phyloP scores from a whole-genome alignment of 305 asterid species.

The Rubia peregrina region DNA sequence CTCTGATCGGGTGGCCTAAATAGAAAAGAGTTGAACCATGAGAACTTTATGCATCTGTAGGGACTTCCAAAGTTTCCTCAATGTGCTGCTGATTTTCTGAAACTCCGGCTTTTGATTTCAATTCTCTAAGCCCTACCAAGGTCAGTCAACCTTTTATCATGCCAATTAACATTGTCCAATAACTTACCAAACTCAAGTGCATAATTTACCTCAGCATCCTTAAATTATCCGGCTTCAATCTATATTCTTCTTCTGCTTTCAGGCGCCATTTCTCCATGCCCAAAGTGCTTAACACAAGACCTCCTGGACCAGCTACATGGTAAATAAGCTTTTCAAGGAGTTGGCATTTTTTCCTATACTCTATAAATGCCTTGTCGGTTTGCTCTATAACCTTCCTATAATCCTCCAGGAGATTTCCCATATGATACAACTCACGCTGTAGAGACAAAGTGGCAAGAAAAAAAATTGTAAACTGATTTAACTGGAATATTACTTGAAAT shows the following conservation, averaged over 20 bases:
- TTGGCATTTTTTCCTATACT: conserved; percentile 43
- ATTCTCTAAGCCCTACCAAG: conserved; percentile 29
- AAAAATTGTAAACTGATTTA: too few species aligned
- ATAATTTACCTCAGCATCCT: conserved; percentile 39
- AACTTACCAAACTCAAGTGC: conserved; percentile 16
- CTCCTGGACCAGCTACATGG: conserved; percentile 65
- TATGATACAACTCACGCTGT: conserved; percentile 52
- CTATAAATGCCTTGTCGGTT: conserved; percentile 46
- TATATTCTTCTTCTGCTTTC: conserved; percentile 55
- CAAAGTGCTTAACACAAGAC: conserved; percentile 45
- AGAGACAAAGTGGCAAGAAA: too few species aligned
- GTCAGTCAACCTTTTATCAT: conserved; percentile 23
- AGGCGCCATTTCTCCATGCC: conserved; percentile 50
- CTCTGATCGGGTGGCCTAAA: not conserved
- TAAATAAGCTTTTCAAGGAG: conserved; percentile 64
- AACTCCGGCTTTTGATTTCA: conserved; percentile 19
- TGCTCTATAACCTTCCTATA: conserved; percentile 63
- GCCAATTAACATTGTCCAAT: conserved; percentile 19
- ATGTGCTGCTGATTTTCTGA: conserved; percentile 14
- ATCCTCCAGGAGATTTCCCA: conserved; percentile 53
- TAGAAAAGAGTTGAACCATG: not conserved
- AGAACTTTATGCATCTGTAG: conserved; percentile 7
- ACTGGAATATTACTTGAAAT: too few species aligned
- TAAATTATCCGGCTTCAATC: conserved; percentile 35
- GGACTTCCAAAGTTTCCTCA: conserved; percentile 11